Percentiles rank a stretch among this genome's conserved stretches.
Evolutionary conservation across 169 alveolate genomes (phyloP).

Genomic region (Plasmodium sp.): DNA sequence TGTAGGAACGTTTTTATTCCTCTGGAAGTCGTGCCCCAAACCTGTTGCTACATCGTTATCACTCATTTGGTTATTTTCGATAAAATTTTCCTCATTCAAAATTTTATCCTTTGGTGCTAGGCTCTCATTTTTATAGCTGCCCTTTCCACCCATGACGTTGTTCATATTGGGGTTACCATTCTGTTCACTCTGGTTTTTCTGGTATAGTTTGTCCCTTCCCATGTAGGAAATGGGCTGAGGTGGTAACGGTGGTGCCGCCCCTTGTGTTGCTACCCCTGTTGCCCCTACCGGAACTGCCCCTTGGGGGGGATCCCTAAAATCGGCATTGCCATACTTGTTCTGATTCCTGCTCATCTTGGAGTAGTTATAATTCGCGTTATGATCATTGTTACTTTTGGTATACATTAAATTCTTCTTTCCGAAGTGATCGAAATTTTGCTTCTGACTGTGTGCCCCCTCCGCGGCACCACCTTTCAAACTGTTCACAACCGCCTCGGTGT

Average conservation of each 20-base stretch:
- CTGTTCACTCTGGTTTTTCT: neutral
- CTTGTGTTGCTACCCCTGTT: neutral
- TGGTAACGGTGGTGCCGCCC: neutral
- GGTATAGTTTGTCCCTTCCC: conserved; percentile 41
- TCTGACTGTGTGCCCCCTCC: neutral
- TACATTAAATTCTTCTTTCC: conserved; percentile 8
- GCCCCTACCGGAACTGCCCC: neutral
- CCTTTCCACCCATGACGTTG: conserved; percentile 1
- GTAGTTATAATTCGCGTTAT: conserved; percentile 13
- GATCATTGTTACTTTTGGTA: neutral
- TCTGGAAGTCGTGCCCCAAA: neutral
- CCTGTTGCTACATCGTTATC: neutral
- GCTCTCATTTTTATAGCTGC: neutral
- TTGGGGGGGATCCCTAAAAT: neutral
- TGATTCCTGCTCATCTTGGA: neutral
- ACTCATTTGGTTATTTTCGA: neutral
- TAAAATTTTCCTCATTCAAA: conserved; percentile 1
- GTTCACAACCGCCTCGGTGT: neutral
- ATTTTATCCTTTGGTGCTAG: neutral
- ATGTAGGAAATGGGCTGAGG: conserved; percentile 1
- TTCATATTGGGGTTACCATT: neutral
- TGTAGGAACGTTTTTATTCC: conserved; percentile 10
- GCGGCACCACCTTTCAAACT: neutral
- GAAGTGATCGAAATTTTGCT: neutral
- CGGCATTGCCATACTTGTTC: neutral